A percentile compares a stretch with the other conserved stretches of the same genome.
These are phyloP conservation scores for Aspergillus bombycis DNA, from an alignment of 2,329 filamentous ascomycete species.

Conservation along the genomic window DNA sequence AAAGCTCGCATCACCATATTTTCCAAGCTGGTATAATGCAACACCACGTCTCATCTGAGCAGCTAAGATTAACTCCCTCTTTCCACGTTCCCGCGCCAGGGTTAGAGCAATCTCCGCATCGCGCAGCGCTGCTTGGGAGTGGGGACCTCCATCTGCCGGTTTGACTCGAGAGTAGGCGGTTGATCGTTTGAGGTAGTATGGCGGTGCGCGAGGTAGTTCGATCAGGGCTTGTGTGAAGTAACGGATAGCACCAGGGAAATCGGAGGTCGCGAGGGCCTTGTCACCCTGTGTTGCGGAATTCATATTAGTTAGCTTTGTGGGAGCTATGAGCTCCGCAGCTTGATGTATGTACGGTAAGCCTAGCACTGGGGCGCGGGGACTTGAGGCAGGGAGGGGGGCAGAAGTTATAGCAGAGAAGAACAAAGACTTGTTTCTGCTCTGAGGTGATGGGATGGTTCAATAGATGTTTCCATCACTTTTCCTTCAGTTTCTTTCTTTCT, in stretches of 20 bases:
- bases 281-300: conserved; percentile 60
- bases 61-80: conserved; percentile 75
- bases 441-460: background rate
- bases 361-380: background rate
- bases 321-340: background rate
- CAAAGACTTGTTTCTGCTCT: background rate
- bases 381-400: background rate
- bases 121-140: conserved; percentile 58
- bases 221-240: conserved; percentile 69
- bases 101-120: conserved; percentile 71
- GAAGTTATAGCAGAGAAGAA: background rate
- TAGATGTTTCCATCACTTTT: conserved; percentile 19
- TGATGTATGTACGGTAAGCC: background rate
- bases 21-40: conserved; percentile 68
- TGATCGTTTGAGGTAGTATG: conserved; percentile 81
- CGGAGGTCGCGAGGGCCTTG: conserved; percentile 62
- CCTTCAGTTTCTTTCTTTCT: conserved; percentile 6
- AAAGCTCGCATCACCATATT: conserved; percentile 74
- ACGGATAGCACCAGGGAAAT: conserved; percentile 69
- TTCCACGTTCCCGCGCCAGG: conserved; percentile 67
- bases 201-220: conserved; percentile 66
- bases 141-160: conserved; percentile 50
- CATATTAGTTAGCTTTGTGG: conserved; percentile 39
- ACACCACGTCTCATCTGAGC: conserved; percentile 81
- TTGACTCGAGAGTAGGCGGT: conserved; percentile 72